phyloP scores from a whole-genome alignment of 202 grass and related monocot species.

The Eragrostis tef region DNA sequence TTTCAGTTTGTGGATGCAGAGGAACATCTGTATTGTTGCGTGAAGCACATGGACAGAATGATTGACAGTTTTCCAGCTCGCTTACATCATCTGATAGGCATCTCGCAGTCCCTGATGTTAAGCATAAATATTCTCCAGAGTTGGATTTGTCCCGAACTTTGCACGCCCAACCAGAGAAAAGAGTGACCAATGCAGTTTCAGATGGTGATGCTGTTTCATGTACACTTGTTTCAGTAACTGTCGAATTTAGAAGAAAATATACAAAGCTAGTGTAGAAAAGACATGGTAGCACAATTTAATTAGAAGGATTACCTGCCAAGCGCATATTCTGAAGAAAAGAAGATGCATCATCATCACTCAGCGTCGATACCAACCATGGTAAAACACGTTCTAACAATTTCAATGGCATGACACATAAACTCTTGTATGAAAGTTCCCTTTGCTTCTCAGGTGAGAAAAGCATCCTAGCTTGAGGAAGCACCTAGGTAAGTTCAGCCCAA shows the following conservation, averaged over 20 bases:
- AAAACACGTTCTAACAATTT: constrained; percentile 84
- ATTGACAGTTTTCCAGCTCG: constrained; percentile 56
- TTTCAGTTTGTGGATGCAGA: constrained; percentile 48
- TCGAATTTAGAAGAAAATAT: constrained; percentile 28
- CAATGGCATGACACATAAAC: constrained; percentile 85
- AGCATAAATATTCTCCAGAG: constrained; percentile 76
- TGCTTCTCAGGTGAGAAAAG: constrained; percentile 84
- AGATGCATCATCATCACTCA: constrained; percentile 72
- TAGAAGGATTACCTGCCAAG: constrained; percentile 56
- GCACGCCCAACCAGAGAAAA: constrained; percentile 93
- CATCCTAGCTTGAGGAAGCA: constrained; percentile 87
- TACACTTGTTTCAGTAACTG: constrained; percentile 40
- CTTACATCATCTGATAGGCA: constrained; percentile 51
- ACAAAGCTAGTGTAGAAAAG: constrained; percentile 26
- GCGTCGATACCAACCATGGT: constrained; percentile 80
- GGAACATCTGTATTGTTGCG: constrained; percentile 29
- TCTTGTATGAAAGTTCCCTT: constrained; percentile 76
- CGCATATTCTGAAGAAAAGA: constrained; percentile 87
- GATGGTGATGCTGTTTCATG: constrained; percentile 79
- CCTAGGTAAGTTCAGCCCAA: constrained; percentile 58
- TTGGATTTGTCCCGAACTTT: constrained; percentile 69
- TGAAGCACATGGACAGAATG: constrained; percentile 62
- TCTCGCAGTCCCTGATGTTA: constrained; percentile 47
- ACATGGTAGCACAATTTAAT: constrained; percentile 16
- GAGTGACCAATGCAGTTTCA: constrained; percentile 75